Evolutionary conservation across 78 protist species (phyloP).

Genomic region (Dictyostelium capitatum): DNA sequence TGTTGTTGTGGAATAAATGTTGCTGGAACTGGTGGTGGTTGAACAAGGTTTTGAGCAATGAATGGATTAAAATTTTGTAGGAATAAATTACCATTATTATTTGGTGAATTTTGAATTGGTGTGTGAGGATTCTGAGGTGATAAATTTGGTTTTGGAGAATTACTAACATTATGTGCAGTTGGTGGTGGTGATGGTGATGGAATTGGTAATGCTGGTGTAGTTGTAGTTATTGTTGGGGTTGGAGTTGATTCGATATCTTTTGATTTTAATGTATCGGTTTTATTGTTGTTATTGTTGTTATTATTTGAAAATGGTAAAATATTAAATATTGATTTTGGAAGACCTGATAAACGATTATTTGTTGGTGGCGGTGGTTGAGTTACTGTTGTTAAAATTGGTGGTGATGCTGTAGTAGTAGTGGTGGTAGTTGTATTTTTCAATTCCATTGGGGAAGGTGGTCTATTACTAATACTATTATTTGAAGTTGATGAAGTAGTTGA

Average conservation of each 20-base stretch:
- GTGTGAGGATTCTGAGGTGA: no score
- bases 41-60: not conserved
- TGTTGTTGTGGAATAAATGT: not conserved
- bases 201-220: not conserved
- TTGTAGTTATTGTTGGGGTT: not conserved
- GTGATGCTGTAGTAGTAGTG: not conserved
- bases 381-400: not conserved
- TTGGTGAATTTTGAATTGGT: conserved; percentile 13
- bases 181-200: conserved; percentile 31
- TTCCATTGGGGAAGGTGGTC: conserved; percentile 15
- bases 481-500: conserved; percentile 13
- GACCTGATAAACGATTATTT: conserved; percentile 12
- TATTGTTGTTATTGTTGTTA: not conserved
- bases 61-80: conserved; percentile 8
- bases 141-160: not conserved
- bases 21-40: not conserved
- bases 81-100: not conserved
- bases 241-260: not conserved
- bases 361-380: not conserved
- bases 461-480: not conserved
- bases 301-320: conserved; percentile 6
- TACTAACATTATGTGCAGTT: not conserved
- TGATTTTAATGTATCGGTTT: not conserved
- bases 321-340: conserved; percentile 11
- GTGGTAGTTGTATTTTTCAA: not conserved